phyloP scores from a whole-genome alignment of 495 filamentous ascomycete species.

The Apodospora peruviana region DNA sequence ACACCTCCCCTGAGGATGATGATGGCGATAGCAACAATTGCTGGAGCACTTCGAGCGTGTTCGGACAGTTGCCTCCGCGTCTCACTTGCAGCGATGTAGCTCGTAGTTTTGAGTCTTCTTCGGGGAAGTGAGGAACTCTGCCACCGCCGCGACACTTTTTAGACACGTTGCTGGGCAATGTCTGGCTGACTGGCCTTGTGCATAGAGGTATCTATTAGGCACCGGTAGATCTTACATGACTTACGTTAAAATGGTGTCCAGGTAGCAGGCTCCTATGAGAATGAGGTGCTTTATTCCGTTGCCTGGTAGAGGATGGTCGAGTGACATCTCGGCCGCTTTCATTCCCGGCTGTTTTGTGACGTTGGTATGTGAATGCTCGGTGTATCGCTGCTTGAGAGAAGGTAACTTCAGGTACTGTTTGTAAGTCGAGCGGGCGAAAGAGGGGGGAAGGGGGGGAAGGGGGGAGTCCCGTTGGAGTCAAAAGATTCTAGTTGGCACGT shows the following conservation, averaged over 20 bases:
- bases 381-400: too few relatives aligned
- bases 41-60: conserved; percentile 62
- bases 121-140: conserved; percentile 61
- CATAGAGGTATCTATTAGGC: too few relatives aligned
- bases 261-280: conserved; percentile 59
- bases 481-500: too few relatives aligned
- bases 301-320: too few relatives aligned
- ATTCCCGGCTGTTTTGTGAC: too few relatives aligned
- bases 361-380: too few relatives aligned
- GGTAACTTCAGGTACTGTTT: too few relatives aligned
- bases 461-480: too few relatives aligned
- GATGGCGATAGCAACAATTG: conserved; percentile 40
- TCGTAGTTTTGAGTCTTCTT: conserved; percentile 67
- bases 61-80: conserved; percentile 67
- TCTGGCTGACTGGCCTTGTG: background rate
- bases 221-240: too few relatives aligned
- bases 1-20: background rate
- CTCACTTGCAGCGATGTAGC: conserved; percentile 53
- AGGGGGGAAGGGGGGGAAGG: too few relatives aligned
- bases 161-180: conserved; percentile 12
- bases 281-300: conserved; percentile 44
- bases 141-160: too few relatives aligned
- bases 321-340: background rate
- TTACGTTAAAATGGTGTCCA: conserved; percentile 64
- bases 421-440: too few relatives aligned